Evolutionary conservation across 768 basidiomycete genomes (phyloP), one percentile per base, ranked within the genome.

Genomic region (Pholiota molesta): DNA sequence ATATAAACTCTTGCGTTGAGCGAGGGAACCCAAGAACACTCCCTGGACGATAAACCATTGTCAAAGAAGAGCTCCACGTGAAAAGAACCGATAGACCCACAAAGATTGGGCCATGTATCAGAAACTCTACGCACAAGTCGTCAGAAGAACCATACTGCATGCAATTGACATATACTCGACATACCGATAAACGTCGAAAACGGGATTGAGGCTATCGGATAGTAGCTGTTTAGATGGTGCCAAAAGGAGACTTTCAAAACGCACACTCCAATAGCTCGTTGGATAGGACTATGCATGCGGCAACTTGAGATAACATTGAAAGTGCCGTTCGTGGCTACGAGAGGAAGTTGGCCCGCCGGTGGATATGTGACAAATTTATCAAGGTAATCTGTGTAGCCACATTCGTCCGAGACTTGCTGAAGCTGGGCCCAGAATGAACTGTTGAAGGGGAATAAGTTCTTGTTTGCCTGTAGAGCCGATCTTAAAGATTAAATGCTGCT

Each of bases 1-100:
- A 85, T 33, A 84, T 73, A 62, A 85, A 85, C 62, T 85, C 71
- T 67, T 85, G 83, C 1, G 82, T 85, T 7, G 81, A 78, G 14
- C 83, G 79, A n/a, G 89, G 88, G 78, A 87, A 89, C 8, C 89
- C 89, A 19, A 90, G 81, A 23, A 90, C 88, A 60, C 81, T 82
- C 82, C 82, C 81, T 81, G 23, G 13, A 55, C 2, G 13, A 55
- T 3, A 31, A 49, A 23, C 29, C 4, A 33, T 8, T n/a, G 56
- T 14, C 47, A 10, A 55, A 6, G 44, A 19, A 45, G 9, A 29
- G 1, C 13, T 23, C 23, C 29, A 35, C 21, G 21, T 9, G 19
- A 26, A 47, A 3, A 49, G 17, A 17, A 16, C 10, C 16, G 11
- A 45, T 31, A 31, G 21, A 23, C 13, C 65, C 58, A 81, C 81